Conservation (phyloP, 140 eudicot genomes). For the Bidens hawaiensis region DNA sequence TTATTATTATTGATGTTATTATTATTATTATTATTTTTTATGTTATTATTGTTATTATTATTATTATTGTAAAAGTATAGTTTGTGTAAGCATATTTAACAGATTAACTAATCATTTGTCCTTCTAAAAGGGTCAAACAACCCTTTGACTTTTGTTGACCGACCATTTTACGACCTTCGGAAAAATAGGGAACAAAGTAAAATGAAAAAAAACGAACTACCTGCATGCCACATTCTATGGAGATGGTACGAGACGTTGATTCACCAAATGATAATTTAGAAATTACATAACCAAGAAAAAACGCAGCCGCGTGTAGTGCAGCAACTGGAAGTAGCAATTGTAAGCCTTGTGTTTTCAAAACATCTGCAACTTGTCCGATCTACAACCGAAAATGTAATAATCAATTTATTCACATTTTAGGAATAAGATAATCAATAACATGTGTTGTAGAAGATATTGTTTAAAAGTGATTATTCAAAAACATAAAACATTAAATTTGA, state of each 20-base stretch:
- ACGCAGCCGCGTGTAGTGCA: slow-evolving; percentile 81
- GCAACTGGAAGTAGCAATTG: slow-evolving; percentile 88
- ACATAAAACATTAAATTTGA: too few relatives aligned
- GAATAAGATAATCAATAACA: background rate
- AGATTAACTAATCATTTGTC: background rate
- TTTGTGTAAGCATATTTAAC: background rate
- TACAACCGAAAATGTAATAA: slow-evolving; percentile 13
- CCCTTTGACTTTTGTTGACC: background rate
- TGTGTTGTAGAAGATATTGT: background rate
- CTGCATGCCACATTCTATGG: slow-evolving; percentile 99
- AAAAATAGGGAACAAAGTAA: background rate
- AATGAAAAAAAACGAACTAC: slow-evolving; percentile 22
- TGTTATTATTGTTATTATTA: too few relatives aligned
- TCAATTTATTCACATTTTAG: background rate
- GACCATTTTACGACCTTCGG: background rate
- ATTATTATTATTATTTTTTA: too few relatives aligned
- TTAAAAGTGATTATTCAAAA: background rate
- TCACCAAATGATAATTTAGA: slow-evolving; percentile 94
- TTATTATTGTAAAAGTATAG: background rate
- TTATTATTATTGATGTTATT: too few relatives aligned
- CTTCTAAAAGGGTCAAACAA: background rate
- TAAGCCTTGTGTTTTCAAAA: slow-evolving; percentile 81
- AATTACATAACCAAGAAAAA: slow-evolving; percentile 73
- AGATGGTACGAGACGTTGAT: slow-evolving; percentile 97
- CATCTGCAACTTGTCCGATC: slow-evolving; percentile 99